These are phyloP conservation scores for Fusarium sp. DNA, from an alignment of 2,329 filamentous ascomycete genomes.

Conservation along the genomic window DNA sequence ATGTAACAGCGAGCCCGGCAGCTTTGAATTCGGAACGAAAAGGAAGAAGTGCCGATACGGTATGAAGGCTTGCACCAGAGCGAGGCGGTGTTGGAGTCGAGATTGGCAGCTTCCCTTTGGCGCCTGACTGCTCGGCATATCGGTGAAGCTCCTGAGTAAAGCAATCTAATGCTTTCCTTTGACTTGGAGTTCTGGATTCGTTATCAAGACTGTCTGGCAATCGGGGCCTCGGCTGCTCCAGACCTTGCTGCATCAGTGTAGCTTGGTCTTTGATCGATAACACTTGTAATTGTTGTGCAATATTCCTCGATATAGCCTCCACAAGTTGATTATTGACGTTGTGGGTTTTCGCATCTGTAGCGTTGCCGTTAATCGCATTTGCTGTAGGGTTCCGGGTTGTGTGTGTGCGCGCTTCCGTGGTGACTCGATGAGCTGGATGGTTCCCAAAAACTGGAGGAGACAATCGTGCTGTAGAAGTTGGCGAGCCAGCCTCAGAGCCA, in stretches of 20 bases:
- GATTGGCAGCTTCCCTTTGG: constrained; percentile 52
- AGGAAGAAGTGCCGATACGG: constrained; percentile 64
- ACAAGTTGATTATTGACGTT: constrained; percentile 55
- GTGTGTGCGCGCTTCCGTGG: background rate
- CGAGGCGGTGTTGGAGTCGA: constrained; percentile 55
- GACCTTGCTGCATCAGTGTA: background rate
- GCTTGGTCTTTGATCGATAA: constrained; percentile 46
- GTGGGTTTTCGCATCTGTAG: constrained; percentile 45
- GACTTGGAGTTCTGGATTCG: constrained; percentile 58
- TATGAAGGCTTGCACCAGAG: constrained; percentile 59
- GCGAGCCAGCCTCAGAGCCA: background rate
- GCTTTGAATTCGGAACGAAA: constrained; percentile 64
- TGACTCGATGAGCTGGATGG: background rate
- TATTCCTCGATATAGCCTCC: constrained; percentile 58
- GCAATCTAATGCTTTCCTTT: constrained; percentile 54
- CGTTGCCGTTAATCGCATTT: constrained; percentile 24
- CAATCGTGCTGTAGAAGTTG: background rate
- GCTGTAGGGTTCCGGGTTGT: constrained; percentile 13
- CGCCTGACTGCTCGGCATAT: constrained; percentile 51
- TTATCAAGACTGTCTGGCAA: constrained; percentile 14
- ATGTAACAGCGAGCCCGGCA: constrained; percentile 67
- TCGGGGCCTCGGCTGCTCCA: background rate
- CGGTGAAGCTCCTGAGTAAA: constrained; percentile 48
- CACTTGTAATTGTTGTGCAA: constrained; percentile 59
- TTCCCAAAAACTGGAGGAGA: background rate